Conservation (phyloP, 2,329 filamentous ascomycete genomes). For the Talaromyces sp. region DNA sequence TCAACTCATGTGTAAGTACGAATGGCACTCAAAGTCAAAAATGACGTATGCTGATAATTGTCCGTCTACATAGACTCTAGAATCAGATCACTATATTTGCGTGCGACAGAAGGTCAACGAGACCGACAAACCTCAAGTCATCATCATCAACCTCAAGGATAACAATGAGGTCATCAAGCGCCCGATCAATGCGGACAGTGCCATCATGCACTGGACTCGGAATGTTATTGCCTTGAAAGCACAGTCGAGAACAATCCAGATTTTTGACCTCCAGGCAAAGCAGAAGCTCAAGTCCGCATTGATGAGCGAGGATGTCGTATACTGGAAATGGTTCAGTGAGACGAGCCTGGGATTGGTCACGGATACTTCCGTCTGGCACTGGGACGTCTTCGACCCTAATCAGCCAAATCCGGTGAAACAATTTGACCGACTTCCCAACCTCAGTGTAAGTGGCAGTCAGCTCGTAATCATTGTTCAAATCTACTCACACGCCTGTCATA, state of each 20-base stretch:
- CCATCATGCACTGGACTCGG: constrained; percentile 97
- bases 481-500: constrained; percentile 34
- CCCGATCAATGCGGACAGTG: constrained; percentile 98
- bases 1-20: constrained; percentile 75
- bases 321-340: constrained; percentile 99
- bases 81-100: constrained; percentile 95
- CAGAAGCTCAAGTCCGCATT: constrained; percentile 93
- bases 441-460: constrained; percentile 60
- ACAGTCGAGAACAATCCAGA: constrained; percentile 89
- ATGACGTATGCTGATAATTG: constrained; percentile 25
- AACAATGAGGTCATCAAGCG: constrained; percentile 90
- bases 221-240: constrained; percentile 97
- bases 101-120: constrained; percentile 91
- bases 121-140: constrained; percentile 80
- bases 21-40: constrained; percentile 2
- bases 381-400: constrained; percentile 86
- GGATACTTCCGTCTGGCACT: constrained; percentile 88
- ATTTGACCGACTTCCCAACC: constrained; percentile 89
- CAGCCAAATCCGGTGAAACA: constrained; percentile 80
- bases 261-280: constrained; percentile 92
- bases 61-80: constrained; percentile 67
- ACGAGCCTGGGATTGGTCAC: constrained; percentile 85
- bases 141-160: constrained; percentile 97
- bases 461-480: neutral
- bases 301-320: constrained; percentile 96